A percentile compares a stretch with the other conserved stretches of the same genome.
Evolutionary conservation across 2,329 filamentous ascomycete genomes (phyloP).

Genomic region (Ophiostoma pallidulum): DNA sequence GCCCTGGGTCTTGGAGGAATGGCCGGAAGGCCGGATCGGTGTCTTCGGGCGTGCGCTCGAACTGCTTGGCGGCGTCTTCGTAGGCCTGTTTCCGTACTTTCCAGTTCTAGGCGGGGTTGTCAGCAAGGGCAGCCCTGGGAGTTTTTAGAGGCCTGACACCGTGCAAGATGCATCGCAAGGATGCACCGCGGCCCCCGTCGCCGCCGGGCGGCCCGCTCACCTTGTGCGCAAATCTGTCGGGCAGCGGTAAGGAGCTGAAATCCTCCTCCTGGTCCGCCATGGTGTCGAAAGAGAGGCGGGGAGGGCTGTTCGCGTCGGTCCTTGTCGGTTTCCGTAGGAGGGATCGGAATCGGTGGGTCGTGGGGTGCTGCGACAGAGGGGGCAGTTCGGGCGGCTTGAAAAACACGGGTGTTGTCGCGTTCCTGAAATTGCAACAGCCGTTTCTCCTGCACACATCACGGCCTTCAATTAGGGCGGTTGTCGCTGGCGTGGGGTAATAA

Average conservation of each 20-base stretch:
- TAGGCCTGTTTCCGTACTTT: constrained; percentile 94
- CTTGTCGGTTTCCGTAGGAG: no score
- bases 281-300: neutral
- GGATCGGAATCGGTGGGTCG: no score
- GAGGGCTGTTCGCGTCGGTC: neutral
- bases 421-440: no score
- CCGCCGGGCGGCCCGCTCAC: constrained; percentile 27
- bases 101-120: constrained; percentile 56
- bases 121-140: neutral
- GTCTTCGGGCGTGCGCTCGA: constrained; percentile 77
- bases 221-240: constrained; percentile 79
- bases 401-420: no score
- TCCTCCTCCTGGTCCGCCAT: constrained; percentile 84
- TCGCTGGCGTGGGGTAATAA: no score
- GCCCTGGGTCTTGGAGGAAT: constrained; percentile 70
- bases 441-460: no score
- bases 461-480: no score
- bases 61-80: constrained; percentile 82
- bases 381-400: no score
- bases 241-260: constrained; percentile 66
- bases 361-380: no score
- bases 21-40: constrained; percentile 76
- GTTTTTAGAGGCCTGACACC: no score
- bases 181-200: neutral
- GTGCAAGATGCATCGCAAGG: no score